These are phyloP conservation scores for Helicostylum pulchrum DNA, from an alignment of 192 early-diverging fungal genomes.

Conservation along the genomic window DNA sequence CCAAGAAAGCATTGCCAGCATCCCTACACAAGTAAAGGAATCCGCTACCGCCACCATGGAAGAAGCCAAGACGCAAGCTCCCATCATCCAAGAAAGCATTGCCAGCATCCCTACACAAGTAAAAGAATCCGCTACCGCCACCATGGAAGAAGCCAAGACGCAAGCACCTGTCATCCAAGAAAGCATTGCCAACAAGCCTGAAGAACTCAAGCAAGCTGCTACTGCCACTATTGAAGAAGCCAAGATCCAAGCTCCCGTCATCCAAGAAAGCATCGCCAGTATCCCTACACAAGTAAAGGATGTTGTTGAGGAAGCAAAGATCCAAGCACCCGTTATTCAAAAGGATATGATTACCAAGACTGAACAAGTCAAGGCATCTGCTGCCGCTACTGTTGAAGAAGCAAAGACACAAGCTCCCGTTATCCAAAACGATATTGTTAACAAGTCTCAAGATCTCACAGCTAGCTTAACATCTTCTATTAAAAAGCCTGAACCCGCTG, in stretches of 20 bases:
- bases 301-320: background rate
- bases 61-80: background rate
- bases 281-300: background rate
- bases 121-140: background rate
- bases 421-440: background rate
- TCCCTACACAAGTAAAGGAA: no score
- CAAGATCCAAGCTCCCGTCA: background rate
- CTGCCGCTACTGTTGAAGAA: background rate
- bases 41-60: background rate
- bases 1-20: background rate
- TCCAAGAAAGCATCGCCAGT: background rate
- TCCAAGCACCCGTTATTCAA: background rate
- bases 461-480: background rate
- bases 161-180: no score
- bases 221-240: background rate
- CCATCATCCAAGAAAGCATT: background rate
- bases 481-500: background rate
- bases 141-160: background rate
- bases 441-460: constrained; percentile 2
- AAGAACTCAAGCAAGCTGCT: background rate
- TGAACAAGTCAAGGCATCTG: background rate
- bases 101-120: background rate
- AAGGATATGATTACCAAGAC: background rate
- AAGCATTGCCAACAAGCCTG: background rate
- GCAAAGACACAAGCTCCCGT: background rate